Evolutionary conservation across 2,329 filamentous ascomycete species (phyloP).

Genomic region (Cercospora janseana): DNA sequence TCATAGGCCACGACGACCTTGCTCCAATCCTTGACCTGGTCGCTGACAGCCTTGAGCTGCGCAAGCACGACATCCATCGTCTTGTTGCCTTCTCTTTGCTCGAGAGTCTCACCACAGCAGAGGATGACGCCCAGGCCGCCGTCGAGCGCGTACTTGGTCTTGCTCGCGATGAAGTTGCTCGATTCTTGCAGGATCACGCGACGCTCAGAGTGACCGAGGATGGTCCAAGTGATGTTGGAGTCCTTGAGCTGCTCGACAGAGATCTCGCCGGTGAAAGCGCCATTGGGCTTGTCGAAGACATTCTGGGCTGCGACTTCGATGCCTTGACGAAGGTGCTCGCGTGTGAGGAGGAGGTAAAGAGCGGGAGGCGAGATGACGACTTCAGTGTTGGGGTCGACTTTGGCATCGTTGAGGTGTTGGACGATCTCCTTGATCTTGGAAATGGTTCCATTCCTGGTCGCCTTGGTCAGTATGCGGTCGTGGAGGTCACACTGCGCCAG

Average conservation of each 20-base stretch:
- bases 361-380: slow-evolving; percentile 89
- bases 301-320: slow-evolving; percentile 93
- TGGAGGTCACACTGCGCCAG: slow-evolving; percentile 20
- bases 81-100: slow-evolving; percentile 82
- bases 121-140: slow-evolving; percentile 88
- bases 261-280: slow-evolving; percentile 96
- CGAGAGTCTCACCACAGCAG: slow-evolving; percentile 93
- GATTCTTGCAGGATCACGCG: slow-evolving; percentile 84
- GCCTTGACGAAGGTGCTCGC: slow-evolving; percentile 70
- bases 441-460: slow-evolving; percentile 77
- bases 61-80: slow-evolving; percentile 81
- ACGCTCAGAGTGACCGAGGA: slow-evolving; percentile 93
- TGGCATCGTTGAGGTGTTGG: slow-evolving; percentile 79
- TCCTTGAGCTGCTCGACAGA: slow-evolving; percentile 89
- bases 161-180: slow-evolving; percentile 79
- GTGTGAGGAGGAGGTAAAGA: slow-evolving; percentile 85
- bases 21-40: slow-evolving; percentile 80
- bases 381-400: slow-evolving; percentile 78
- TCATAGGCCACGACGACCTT: slow-evolving; percentile 98
- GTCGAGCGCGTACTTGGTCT: slow-evolving; percentile 90
- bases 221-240: slow-evolving; percentile 80
- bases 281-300: slow-evolving; percentile 84
- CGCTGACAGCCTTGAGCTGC: slow-evolving; percentile 79
- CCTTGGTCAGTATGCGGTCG: slow-evolving; percentile 13
- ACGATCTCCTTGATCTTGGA: slow-evolving; percentile 71